A percentile compares a stretch with the other conserved stretches of the same genome.
These are phyloP conservation scores for Tetrahymena malaccensis DNA, from an alignment of 73 alveolate genomes.

Conservation along the genomic window DNA sequence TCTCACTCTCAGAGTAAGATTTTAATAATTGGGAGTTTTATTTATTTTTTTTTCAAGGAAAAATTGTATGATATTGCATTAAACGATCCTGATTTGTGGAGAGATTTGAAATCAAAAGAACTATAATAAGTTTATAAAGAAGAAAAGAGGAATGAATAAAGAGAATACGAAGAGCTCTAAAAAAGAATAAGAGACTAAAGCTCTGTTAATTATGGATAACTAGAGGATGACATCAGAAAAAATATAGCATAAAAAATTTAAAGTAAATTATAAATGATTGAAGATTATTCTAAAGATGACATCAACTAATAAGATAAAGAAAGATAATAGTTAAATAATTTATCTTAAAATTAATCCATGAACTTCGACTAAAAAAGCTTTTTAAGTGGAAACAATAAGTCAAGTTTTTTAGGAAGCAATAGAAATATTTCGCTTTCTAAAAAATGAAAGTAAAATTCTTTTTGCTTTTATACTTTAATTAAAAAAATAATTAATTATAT, in stretches of 20 bases:
- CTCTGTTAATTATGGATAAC: background rate
- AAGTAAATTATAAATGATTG: background rate
- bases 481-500: too few species aligned
- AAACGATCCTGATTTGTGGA: slow-evolving; percentile 39
- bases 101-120: slow-evolving; percentile 21
- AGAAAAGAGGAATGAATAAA: background rate
- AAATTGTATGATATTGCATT: slow-evolving; percentile 27
- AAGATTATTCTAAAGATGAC: background rate
- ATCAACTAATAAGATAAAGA: background rate
- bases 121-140: background rate
- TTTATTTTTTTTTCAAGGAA: background rate
- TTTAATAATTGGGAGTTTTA: background rate
- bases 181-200: background rate
- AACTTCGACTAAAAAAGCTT: background rate
- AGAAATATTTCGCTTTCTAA: background rate
- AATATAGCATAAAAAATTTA: background rate
- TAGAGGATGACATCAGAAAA: background rate
- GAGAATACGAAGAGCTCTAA: background rate
- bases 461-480: too few species aligned
- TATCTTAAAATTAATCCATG: background rate
- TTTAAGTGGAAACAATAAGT: background rate
- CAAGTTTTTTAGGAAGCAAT: background rate
- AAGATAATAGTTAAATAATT: background rate
- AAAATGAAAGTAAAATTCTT: background rate
- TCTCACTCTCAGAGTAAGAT: background rate